Base-by-base conservation (phyloP, 495 filamentous ascomycete genomes). In the Penicillium silybi region DNA sequence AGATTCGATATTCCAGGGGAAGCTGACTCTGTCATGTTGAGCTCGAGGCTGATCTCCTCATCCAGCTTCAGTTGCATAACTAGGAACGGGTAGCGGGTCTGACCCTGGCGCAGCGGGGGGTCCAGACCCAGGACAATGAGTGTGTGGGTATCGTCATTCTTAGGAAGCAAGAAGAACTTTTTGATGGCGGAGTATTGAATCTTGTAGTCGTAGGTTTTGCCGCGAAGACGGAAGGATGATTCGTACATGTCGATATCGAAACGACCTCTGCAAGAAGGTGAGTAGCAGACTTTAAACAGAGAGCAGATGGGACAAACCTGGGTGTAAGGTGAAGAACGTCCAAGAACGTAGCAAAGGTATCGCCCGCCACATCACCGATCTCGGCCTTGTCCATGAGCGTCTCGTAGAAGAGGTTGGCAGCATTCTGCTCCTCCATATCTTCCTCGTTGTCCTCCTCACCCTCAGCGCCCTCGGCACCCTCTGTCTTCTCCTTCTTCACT, bases 231-330 rank as follows among this genome's bases (percentile, higher is more conserved):
- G 82, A 99, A 97, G 5, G 95, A 97, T 1, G 84, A 83, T 66
- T 97, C 95, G 80, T 97, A 99, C 89, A 99, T 96, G 67, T 97
- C 95, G 77, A 97, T 95, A 69, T 97, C 95, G 79, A 97, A 99
- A 44, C 95, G 93, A 66, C 95, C 95, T 87, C 93, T 95, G 50
- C 6, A 52, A 17, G 16, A 35, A 61, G 80, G 72, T 70, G 48
- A 69, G 50, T 41, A 57, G 34, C 17, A 19, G 13, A 41, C 23
- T 2, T 26, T 23, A 11, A 22, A 35, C 6, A 19, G 2, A 23
- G 19, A 9, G 22, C 17, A 25, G 7, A n/a, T 27, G 26, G 4
- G 22, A 51, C 84, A 51, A 69, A 89, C 90, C 90, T 90, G 50
- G 93, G 93, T 25, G 95, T 99, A 57, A 99, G 88, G 77, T 97